Percentiles rank a stretch among this genome's conserved stretches.
phyloP scores from a whole-genome alignment of 2,329 filamentous ascomycete genomes.

The Sclerotinia spermophila region DNA sequence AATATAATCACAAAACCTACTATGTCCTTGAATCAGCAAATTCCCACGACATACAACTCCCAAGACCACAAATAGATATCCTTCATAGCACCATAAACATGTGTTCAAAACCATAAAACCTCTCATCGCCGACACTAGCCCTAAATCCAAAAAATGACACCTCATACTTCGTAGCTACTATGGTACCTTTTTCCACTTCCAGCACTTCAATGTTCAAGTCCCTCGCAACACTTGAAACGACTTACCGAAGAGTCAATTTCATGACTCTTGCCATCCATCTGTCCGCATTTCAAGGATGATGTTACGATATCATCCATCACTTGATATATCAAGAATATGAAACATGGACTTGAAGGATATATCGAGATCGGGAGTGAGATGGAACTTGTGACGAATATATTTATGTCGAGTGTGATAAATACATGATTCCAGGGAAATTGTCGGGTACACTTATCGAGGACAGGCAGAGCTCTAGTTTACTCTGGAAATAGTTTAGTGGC shows the following conservation, averaged over 20 bases:
- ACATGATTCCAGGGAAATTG: background rate
- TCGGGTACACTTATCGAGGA: background rate
- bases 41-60: rapidly evolving
- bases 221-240: background rate
- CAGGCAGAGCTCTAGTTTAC: background rate
- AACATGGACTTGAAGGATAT: background rate
- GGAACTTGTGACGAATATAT: background rate
- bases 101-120: background rate
- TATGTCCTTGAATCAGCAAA: background rate
- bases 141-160: background rate
- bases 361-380: background rate
- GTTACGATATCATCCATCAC: background rate
- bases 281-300: background rate
- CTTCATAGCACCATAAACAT: background rate
- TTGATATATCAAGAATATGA: background rate
- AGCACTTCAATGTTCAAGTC: background rate
- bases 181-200: background rate
- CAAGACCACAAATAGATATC: background rate
- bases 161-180: background rate
- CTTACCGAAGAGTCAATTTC: background rate
- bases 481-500: rapidly evolving
- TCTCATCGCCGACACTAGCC: background rate
- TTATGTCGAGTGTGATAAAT: background rate
- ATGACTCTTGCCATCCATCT: background rate
- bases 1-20: background rate